Evolutionary conservation across 1,139 yeast species (phyloP).

Genomic region (Groenewaldozyma sp.): DNA sequence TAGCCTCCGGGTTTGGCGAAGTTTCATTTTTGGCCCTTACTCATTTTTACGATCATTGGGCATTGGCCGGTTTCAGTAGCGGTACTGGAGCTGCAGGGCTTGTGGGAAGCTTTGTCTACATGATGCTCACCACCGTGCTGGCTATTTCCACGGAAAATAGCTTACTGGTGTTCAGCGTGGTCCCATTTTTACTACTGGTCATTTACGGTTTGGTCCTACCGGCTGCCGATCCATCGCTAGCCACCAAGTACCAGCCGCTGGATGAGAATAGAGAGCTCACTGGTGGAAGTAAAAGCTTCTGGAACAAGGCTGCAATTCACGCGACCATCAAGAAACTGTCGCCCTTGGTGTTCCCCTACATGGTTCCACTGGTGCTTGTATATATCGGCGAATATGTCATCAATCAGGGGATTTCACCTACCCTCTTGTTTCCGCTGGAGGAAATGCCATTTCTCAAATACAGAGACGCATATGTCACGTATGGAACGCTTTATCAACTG

Average conservation of each 20-base stretch:
- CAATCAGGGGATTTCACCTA: slow-evolving; percentile 88
- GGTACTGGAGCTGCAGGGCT: slow-evolving; percentile 97
- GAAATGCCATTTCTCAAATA: slow-evolving; percentile 60
- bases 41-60: slow-evolving; percentile 42
- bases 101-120: slow-evolving; percentile 57
- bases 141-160: slow-evolving; percentile 38
- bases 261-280: background rate
- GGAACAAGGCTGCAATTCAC: background rate
- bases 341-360: slow-evolving; percentile 32
- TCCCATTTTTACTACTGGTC: slow-evolving; percentile 18
- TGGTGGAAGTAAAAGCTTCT: background rate
- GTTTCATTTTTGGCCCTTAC: slow-evolving; percentile 79
- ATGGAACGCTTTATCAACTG: slow-evolving; percentile 84
- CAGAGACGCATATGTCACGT: slow-evolving; percentile 85
- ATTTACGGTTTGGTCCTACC: slow-evolving; percentile 17
- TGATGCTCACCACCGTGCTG: slow-evolving; percentile 48
- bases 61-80: slow-evolving; percentile 80
- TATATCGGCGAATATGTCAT: slow-evolving; percentile 81
- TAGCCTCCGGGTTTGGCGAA: slow-evolving; percentile 87
- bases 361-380: slow-evolving; percentile 76
- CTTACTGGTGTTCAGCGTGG: slow-evolving; percentile 38
- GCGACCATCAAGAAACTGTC: slow-evolving; percentile 5
- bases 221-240: slow-evolving; percentile 5
- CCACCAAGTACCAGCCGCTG: background rate
- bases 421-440: slow-evolving; percentile 65